Conservation (phyloP, 2,329 filamentous ascomycete species). For the Fusarium humuli region DNA sequence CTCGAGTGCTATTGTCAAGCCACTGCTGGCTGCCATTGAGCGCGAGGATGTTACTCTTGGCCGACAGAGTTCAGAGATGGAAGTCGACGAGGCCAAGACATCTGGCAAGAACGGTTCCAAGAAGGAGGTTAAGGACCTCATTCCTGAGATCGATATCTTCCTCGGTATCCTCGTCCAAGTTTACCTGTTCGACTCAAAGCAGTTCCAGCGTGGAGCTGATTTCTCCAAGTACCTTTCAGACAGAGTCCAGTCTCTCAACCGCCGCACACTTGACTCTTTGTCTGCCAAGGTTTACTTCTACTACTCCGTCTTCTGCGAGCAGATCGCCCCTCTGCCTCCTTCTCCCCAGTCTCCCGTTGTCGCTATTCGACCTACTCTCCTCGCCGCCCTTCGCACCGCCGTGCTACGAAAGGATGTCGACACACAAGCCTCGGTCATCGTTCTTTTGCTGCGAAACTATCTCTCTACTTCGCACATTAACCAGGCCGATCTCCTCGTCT, state of each 20-base stretch:
- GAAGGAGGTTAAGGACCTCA: constrained; percentile 78
- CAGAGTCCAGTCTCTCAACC: constrained; percentile 88
- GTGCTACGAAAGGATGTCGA: constrained; percentile 96
- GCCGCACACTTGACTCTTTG: constrained; percentile 91
- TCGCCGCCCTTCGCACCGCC: constrained; percentile 91
- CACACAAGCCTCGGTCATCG: constrained; percentile 96
- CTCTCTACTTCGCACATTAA: constrained; percentile 95
- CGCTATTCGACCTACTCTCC: constrained; percentile 83
- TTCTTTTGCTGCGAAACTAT: constrained; percentile 94
- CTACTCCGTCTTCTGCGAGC: constrained; percentile 94
- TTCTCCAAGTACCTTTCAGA: constrained; percentile 88
- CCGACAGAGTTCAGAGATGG: constrained; percentile 74
- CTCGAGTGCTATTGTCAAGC: constrained; percentile 74
- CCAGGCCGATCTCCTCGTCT: constrained; percentile 94
- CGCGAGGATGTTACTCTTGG: constrained; percentile 74
- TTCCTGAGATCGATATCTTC: constrained; percentile 91
- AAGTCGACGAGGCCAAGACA: constrained; percentile 73
- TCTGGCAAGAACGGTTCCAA: constrained; percentile 66
- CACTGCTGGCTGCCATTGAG: constrained; percentile 76
- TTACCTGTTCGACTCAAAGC: constrained; percentile 86
- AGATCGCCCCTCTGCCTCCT: constrained; percentile 86
- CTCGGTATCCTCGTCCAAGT: constrained; percentile 89
- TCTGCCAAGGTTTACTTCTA: constrained; percentile 98
- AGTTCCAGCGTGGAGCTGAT: constrained; percentile 80
- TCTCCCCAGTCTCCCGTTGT: constrained; percentile 90